A percentile compares a stretch with the other conserved stretches of the same genome.
Conservation (phyloP, 2,329 filamentous ascomycete genomes). For the Fusarium pseudograminearum region DNA sequence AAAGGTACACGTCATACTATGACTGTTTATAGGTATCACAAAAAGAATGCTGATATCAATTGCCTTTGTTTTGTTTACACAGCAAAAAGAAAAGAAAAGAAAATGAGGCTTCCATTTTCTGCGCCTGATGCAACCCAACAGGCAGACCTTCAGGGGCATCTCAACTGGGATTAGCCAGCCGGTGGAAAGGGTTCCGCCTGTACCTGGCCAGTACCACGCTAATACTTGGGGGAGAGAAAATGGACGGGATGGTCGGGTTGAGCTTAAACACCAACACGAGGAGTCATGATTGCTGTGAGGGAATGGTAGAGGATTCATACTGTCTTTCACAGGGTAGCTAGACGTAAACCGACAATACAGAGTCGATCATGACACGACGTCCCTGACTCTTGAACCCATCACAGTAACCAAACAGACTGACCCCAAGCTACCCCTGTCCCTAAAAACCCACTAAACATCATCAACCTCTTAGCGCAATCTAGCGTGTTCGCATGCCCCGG, state of each 20-base stretch:
- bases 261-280: not conserved
- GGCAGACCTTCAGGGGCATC: slow-evolving; percentile 27
- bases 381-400: not conserved
- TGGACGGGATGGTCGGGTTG: not conserved
- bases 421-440: slow-evolving; percentile 2
- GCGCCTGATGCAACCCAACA: not conserved
- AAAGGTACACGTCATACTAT: not conserved
- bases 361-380: too few species aligned
- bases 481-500: slow-evolving; percentile 12
- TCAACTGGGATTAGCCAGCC: slow-evolving; percentile 22
- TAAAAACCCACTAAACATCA: slow-evolving; percentile 24
- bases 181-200: slow-evolving; percentile 18
- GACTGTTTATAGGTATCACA: not conserved
- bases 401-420: not conserved
- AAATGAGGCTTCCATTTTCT: slow-evolving; percentile 23
- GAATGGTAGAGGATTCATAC: not conserved
- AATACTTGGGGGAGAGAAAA: not conserved
- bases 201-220: slow-evolving; percentile 1
- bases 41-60: not conserved
- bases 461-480: slow-evolving; percentile 27
- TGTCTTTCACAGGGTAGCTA: too few species aligned
- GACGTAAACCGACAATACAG: too few species aligned
- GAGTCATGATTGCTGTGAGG: not conserved
- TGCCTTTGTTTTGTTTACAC: slow-evolving; percentile 12
- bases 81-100: slow-evolving; percentile 15